Percentiles rank a stretch among this genome's conserved stretches.
phyloP scores from a whole-genome alignment of 352 stramenopile species.

The Saprolegnia parasitica region DNA sequence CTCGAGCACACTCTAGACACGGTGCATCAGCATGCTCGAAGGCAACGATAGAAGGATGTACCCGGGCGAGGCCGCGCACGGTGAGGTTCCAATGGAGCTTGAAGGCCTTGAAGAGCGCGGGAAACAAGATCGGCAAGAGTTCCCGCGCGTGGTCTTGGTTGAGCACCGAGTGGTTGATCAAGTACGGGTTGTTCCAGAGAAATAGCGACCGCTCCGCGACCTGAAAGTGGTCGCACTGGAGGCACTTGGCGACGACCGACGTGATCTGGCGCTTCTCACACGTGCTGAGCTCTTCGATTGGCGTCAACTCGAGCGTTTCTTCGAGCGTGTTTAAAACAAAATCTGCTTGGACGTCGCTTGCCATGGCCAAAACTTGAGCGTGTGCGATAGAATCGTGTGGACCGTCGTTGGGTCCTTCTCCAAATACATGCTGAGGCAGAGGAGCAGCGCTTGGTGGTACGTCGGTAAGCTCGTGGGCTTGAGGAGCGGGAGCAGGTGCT shows the following conservation, averaged over 20 bases:
- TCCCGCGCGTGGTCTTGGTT: constrained; percentile 2
- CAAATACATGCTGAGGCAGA: constrained; percentile 10
- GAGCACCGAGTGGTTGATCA: constrained; percentile 23
- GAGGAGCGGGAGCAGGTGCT: constrained; percentile 12
- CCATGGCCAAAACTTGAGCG: constrained; percentile 12
- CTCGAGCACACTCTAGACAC: constrained; percentile 14
- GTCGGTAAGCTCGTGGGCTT: constrained; percentile 3
- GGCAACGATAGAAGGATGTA: not conserved
- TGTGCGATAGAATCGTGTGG: not conserved
- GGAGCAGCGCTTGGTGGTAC: constrained; percentile 19
- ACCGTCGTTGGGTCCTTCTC: constrained; percentile 6
- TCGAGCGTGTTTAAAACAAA: constrained; percentile 16
- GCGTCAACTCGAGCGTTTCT: constrained; percentile 6
- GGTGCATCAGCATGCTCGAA: not conserved
- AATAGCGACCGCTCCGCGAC: constrained; percentile 22
- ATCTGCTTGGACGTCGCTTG: constrained; percentile 22
- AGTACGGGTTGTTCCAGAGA: constrained; percentile 10
- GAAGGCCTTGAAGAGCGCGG: constrained; percentile 19
- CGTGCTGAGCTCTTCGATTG: not conserved
- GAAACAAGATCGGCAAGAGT: constrained; percentile 20
- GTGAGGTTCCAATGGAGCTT: constrained; percentile 20
- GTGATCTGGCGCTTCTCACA: constrained; percentile 1
- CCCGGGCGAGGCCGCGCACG: constrained; percentile 10
- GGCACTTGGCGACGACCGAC: not conserved
- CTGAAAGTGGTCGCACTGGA: constrained; percentile 17